phyloP scores from a whole-genome alignment of 139 green algal species.

The Tetraselmis chui region DNA sequence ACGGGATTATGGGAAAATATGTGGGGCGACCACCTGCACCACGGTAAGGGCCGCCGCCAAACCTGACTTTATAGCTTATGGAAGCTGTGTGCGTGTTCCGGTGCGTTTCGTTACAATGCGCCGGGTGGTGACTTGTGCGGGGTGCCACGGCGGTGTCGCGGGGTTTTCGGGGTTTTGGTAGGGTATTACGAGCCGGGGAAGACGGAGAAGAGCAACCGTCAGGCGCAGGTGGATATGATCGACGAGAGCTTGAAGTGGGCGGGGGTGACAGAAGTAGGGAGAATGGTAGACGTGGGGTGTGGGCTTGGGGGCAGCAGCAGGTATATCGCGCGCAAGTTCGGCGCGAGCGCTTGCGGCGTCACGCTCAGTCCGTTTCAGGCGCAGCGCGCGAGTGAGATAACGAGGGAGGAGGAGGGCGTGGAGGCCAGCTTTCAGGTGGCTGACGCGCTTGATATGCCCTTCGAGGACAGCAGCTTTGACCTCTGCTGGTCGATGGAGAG shows the following conservation, averaged over 20 bases:
- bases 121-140: no score
- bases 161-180: no score
- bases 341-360: slow-evolving; percentile 61
- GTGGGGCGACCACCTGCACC: slow-evolving; percentile 95
- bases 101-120: no score
- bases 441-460: slow-evolving; percentile 81
- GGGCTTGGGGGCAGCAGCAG: slow-evolving; percentile 88
- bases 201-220: slow-evolving; percentile 51
- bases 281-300: slow-evolving; percentile 94
- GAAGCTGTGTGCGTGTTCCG: no score
- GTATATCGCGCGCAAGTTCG: slow-evolving; percentile 75
- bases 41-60: no score
- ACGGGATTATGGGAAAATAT: slow-evolving; percentile 87
- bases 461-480: slow-evolving; percentile 71
- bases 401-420: slow-evolving; percentile 44
- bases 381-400: slow-evolving; percentile 68
- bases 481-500: slow-evolving; percentile 77
- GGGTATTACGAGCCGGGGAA: not conserved
- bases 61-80: no score
- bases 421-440: slow-evolving; percentile 54
- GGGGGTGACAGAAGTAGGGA: slow-evolving; percentile 29
- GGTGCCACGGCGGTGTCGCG: no score
- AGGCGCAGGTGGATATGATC: slow-evolving; percentile 95
- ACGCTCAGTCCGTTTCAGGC: slow-evolving; percentile 83
- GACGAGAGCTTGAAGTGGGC: slow-evolving; percentile 78